phyloP scores from a whole-genome alignment of 1,139 yeast genomes.

The Suhomyces guaymorum region DNA sequence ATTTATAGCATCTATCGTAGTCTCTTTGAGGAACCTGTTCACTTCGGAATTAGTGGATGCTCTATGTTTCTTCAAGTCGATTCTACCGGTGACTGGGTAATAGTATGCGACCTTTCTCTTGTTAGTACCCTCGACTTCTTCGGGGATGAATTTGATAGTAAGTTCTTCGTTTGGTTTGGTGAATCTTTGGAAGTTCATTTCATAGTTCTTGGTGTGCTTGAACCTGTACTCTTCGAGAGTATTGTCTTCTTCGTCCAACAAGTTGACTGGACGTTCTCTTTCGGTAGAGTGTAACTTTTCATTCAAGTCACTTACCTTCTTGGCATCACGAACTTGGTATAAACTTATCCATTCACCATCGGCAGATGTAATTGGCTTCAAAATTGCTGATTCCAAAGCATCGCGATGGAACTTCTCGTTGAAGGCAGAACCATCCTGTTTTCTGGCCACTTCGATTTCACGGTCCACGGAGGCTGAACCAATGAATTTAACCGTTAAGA shows the following conservation, averaged over 20 bases:
- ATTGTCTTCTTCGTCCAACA: slow-evolving; percentile 43
- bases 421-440: slow-evolving; percentile 38
- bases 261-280: slow-evolving; percentile 47
- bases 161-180: slow-evolving; percentile 48
- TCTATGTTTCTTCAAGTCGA: slow-evolving; percentile 83
- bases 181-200: slow-evolving; percentile 60
- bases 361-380: slow-evolving; percentile 72
- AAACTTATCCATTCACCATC: slow-evolving; percentile 84
- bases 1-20: slow-evolving; percentile 57
- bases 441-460: slow-evolving; percentile 35
- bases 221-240: slow-evolving; percentile 48
- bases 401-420: slow-evolving; percentile 45
- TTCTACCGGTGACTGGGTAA: slow-evolving; percentile 74
- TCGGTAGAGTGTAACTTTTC: slow-evolving; percentile 53
- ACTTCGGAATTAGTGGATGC: slow-evolving; percentile 49
- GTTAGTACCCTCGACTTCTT: slow-evolving; percentile 58
- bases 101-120: slow-evolving; percentile 66
- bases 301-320: slow-evolving; percentile 35
- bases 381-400: slow-evolving; percentile 62
- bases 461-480: slow-evolving; percentile 72
- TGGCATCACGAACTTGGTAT: slow-evolving; percentile 43
- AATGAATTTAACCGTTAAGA: slow-evolving; percentile 67
- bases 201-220: slow-evolving; percentile 75
- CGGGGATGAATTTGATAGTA: slow-evolving; percentile 51
- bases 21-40: slow-evolving; percentile 51